phyloP scores from a whole-genome alignment of 2,329 filamentous ascomycete genomes.

The Penicillium sp. region DNA sequence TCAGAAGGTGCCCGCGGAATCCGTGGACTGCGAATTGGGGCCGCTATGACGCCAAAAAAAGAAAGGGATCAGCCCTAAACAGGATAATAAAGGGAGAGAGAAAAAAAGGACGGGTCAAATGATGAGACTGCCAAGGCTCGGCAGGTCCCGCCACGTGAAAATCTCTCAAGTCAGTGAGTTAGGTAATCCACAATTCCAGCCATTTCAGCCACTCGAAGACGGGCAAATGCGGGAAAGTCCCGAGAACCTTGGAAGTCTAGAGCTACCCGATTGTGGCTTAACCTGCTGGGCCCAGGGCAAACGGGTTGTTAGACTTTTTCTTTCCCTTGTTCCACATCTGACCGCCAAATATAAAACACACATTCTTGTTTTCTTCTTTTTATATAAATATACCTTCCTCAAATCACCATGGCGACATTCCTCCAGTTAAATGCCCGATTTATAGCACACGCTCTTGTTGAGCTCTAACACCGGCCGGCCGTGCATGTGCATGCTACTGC shows the following conservation, averaged over 20 bases:
- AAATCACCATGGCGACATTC: constrained; percentile 14
- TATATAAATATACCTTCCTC: not conserved
- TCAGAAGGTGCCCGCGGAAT: not conserved
- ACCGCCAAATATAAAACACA: constrained; percentile 6
- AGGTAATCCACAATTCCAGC: not conserved
- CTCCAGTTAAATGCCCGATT: constrained; percentile 22
- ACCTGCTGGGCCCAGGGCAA: not conserved
- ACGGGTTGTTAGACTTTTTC: not conserved
- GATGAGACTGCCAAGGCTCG: not conserved
- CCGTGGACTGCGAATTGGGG: not conserved
- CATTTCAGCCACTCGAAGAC: not conserved
- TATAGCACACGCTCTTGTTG: constrained; percentile 18
- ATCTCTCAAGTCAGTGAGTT: not conserved
- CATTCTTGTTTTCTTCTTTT: constrained; percentile 6
- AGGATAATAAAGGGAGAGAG: not conserved
- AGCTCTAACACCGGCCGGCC: constrained; percentile 20
- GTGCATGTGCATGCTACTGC: constrained; percentile 9
- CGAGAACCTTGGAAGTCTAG: not conserved
- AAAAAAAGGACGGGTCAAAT: not conserved
- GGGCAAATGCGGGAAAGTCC: not conserved
- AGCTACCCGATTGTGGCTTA: not conserved
- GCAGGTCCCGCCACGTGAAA: not conserved
- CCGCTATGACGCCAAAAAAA: not conserved
- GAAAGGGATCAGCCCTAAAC: not conserved
- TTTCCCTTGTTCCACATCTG: not conserved